Conservation (phyloP, 83 land plant genomes). For the Picea mariana region DNA sequence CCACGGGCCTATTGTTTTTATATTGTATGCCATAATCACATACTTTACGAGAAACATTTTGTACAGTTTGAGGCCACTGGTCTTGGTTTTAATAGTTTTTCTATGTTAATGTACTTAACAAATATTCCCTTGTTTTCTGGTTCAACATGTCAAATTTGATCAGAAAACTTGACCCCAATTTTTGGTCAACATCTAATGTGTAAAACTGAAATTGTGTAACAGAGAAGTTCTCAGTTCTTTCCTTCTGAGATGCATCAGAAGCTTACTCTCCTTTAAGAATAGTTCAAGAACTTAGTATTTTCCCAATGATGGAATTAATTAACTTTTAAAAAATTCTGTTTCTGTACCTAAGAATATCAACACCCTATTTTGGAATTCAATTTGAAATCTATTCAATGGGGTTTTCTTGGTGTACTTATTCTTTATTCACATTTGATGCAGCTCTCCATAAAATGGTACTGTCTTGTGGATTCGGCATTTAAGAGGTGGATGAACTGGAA, state of each 20-base stretch:
- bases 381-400: background rate
- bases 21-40: background rate
- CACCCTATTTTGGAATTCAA: background rate
- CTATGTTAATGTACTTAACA: background rate
- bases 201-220: background rate
- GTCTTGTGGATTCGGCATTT: slow-evolving; percentile 5
- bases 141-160: background rate
- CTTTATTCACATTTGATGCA: background rate
- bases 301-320: background rate
- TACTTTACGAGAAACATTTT: background rate
- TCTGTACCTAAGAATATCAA: background rate
- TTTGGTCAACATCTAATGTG: background rate
- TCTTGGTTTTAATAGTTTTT: background rate
- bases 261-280: background rate
- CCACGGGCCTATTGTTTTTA: background rate
- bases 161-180: background rate
- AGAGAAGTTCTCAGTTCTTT: background rate
- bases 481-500: slow-evolving; percentile 10
- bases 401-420: background rate
- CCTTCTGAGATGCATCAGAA: background rate
- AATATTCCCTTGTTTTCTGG: background rate
- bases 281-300: background rate
- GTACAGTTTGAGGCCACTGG: no score
- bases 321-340: background rate
- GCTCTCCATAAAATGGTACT: background rate